These are phyloP conservation scores for Pseudonitzschia delicatissima DNA, from an alignment of 108 stramenopile genomes.

Conservation along the genomic window DNA sequence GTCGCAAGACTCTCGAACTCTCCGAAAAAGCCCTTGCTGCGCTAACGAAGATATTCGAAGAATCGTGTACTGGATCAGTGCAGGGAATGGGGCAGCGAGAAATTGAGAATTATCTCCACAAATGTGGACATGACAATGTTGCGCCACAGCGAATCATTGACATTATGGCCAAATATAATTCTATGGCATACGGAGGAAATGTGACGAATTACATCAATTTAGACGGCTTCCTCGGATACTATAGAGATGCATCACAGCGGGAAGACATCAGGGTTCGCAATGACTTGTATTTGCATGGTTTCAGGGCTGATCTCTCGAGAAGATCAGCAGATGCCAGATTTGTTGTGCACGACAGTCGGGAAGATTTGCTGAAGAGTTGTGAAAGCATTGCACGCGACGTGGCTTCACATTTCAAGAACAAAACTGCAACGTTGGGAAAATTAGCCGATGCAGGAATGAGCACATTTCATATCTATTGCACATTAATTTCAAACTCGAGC, in stretches of 20 bases:
- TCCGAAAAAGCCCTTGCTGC: conserved; percentile 46
- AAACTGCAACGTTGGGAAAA: conserved; percentile 22
- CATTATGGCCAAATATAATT: conserved; percentile 69
- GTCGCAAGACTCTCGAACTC: conserved; percentile 44
- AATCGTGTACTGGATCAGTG: conserved; percentile 48
- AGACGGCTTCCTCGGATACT: conserved; percentile 89
- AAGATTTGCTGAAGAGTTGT: conserved; percentile 21
- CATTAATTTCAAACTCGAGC: conserved; percentile 12
- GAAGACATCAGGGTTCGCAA: conserved; percentile 52
- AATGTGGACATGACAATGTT: conserved; percentile 62
- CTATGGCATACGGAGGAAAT: conserved; percentile 28
- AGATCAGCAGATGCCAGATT: conserved; percentile 28
- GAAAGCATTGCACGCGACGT: conserved; percentile 79
- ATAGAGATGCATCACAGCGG: conserved; percentile 64
- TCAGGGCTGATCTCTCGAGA: conserved; percentile 74
- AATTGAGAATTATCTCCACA: conserved; percentile 65
- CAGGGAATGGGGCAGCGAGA: conserved; percentile 68
- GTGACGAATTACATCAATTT: conserved; percentile 46
- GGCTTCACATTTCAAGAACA: conserved; percentile 18
- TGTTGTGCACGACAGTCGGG: conserved; percentile 26
- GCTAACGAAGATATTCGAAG: conserved; percentile 58
- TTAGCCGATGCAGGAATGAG: conserved; percentile 48
- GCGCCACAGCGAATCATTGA: conserved; percentile 72
- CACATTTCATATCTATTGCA: conserved; percentile 17
- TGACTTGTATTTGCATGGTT: conserved; percentile 79